Evolutionary conservation across 1,139 yeast species (phyloP), one percentile per base, ranked within the genome.

Genomic region (Suhomyces chickasaworum): DNA sequence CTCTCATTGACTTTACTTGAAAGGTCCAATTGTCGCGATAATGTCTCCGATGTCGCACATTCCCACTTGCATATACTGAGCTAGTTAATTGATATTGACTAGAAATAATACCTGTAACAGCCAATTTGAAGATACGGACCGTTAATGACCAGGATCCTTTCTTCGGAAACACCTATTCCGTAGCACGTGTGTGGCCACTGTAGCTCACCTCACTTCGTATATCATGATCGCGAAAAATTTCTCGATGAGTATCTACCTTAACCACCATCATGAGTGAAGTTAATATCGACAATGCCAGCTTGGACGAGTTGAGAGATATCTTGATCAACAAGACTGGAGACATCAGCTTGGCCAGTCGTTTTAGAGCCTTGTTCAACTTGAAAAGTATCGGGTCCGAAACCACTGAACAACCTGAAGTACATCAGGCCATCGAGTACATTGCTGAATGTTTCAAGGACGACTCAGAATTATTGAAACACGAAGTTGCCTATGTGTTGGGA

Each of bases 401-500:
- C 10, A 55, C 64, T 4, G 73, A 82, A 45, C 80, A 77, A 42
- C 73, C 72, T 46, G 78, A 79, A 50, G 77, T 77, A 7, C 60
- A 67, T 39, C 69, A 58, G 48, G 99, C 99, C 44, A 81, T 93
- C 46, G 81, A 85, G 46, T 87, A 89, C 71, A 91, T 95, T 53
- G 88, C 93, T 39, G 93, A 84, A 57, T 76, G 85, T 47, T 95
- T 95, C 63, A 59, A 66, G 37, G 97, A 89, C 61, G 81, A 81
- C 48, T 86, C 96, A n/a, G 99, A 95, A 68, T 78, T 95, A 46
- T 77, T 95, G 63, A 95, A 95, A 71, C 99, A 95, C 64, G 99
- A 95, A 69, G 95, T 93, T 46, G 99, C 99, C 6, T 95, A 95
- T 60, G 98, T 93, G n/a, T 74, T 95, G 53, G 99, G 99, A 37